These are phyloP conservation scores for Xylaria grammica DNA, from an alignment of 495 filamentous ascomycete genomes.

Conservation along the genomic window DNA sequence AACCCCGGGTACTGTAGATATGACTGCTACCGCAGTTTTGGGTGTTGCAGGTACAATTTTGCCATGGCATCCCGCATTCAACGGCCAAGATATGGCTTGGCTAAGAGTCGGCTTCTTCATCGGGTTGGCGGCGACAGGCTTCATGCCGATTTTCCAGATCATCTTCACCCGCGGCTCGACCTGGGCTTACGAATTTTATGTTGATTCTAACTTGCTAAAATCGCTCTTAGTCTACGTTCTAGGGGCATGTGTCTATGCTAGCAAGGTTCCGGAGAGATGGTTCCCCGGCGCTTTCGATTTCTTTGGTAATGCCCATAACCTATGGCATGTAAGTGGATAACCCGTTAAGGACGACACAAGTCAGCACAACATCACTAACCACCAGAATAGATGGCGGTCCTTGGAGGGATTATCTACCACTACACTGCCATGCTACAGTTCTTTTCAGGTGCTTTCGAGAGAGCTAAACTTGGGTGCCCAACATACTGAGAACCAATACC, in stretches of 20 bases:
- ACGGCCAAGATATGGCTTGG: conserved; percentile 90
- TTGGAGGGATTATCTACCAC: conserved; percentile 96
- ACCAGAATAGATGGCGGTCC: conserved; percentile 62
- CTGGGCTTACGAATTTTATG: conserved; percentile 83
- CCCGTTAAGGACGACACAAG: neutral
- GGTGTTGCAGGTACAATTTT: conserved; percentile 89
- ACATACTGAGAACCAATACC: conserved; percentile 34
- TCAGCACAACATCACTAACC: conserved; percentile 20
- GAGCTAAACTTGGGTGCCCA: conserved; percentile 62
- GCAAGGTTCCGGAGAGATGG: conserved; percentile 92
- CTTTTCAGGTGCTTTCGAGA: conserved; percentile 81
- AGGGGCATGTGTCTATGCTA: conserved; percentile 89
- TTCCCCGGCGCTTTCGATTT: conserved; percentile 93
- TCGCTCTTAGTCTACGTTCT: conserved; percentile 82
- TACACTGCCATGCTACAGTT: conserved; percentile 96
- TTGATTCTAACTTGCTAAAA: conserved; percentile 76
- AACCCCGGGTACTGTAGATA: conserved; percentile 48
- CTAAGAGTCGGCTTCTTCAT: conserved; percentile 91
- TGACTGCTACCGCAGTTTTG: conserved; percentile 77
- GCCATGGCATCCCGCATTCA: conserved; percentile 96
- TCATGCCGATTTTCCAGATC: conserved; percentile 85
- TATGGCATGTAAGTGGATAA: conserved; percentile 84
- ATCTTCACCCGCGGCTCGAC: conserved; percentile 72
- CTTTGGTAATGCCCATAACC: conserved; percentile 90
- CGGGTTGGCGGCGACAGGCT: conserved; percentile 85